These are phyloP conservation scores for Trypanosoma cruzi DNA, from an alignment of 208 protist species.

Conservation along the genomic window DNA sequence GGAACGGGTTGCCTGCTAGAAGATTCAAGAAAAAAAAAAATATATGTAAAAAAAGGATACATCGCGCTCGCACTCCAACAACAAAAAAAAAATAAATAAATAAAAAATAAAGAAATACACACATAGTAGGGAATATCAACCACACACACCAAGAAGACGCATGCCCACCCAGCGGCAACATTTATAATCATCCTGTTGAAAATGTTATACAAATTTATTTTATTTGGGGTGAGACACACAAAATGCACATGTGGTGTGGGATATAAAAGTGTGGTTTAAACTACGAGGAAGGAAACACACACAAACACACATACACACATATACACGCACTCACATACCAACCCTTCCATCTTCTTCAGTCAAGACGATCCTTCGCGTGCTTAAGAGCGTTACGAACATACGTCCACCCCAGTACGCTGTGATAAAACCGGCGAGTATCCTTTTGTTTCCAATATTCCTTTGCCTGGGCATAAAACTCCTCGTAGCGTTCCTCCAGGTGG, in stretches of 20 bases:
- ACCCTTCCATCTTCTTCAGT: conserved; percentile 11
- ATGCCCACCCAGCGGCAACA: too few relatives aligned
- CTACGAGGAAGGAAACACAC: neutral
- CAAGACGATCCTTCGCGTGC: conserved; percentile 63
- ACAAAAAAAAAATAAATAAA: conserved; percentile 11
- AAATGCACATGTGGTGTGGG: neutral
- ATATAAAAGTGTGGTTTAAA: neutral
- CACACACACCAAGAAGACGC: too few relatives aligned
- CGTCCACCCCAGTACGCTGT: conserved; percentile 72
- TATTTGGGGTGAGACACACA: too few relatives aligned
- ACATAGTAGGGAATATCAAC: too few relatives aligned
- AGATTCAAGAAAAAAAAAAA: neutral
- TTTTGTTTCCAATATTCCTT: conserved; percentile 40
- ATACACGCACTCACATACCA: neutral
- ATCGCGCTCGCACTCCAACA: neutral
- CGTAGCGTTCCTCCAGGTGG: conserved; percentile 68
- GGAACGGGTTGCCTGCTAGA: neutral
- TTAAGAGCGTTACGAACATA: conserved; percentile 72
- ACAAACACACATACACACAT: neutral
- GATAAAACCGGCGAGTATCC: conserved; percentile 43
- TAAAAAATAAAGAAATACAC: too few relatives aligned
- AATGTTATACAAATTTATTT: too few relatives aligned
- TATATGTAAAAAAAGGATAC: neutral
- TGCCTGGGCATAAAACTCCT: conserved; percentile 50
- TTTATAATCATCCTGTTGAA: too few relatives aligned